Evolutionary conservation across 2,329 filamentous ascomycete genomes (phyloP), one percentile per base, ranked within the genome.

Genomic region (Calonectria multiphialidica): DNA sequence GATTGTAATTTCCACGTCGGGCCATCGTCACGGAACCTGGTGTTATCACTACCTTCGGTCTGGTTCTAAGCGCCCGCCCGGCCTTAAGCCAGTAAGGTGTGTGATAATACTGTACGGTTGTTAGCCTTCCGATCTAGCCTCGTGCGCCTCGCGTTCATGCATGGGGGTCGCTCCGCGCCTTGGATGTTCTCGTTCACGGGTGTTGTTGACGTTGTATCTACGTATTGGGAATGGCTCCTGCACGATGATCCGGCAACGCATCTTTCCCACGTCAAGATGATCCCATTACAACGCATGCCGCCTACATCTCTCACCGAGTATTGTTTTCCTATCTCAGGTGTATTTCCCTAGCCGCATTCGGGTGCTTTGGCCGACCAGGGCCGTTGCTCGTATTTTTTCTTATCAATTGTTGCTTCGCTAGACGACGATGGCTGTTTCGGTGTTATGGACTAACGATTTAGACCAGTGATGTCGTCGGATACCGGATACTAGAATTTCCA

Each of bases 1-100:
- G 50, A 21, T 18, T 18, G 79, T 76, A 78, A 79, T 79, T 79
- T 79, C 77, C 77, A 79, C 75, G 66, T 72, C 55, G 67, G 30
- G 67, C 72, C 55, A 64, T 61, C 63, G 71, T 69, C 49, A 71
- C 65, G 49, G 68, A 71, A 79, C 73, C 68, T 72, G 70, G 35
- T 57, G 30, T 21, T 23, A 45, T 21, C 49, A 63, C 25, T 42
- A 28, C 16, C 18, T 45, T 45, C 15, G 16, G 18, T 21, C 40
- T 28, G 50, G 42, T 18, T 37, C 42, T 13, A 35, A 25, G 50
- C 40, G 53, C 50, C 16, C 30, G 40, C 18, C 53, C n/a, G 21
- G 13, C 45, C 18, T 49, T 44, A 35, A 16, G 37, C 21, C 21
- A n/a, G 25, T 23, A 55, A 37, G 25, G 15, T n/a, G 49, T 50